Percentiles rank a stretch among this genome's conserved stretches.
These are phyloP conservation scores for Emergomyces pasteurianus DNA, from an alignment of 2,329 filamentous ascomycete species.

Conservation along the genomic window DNA sequence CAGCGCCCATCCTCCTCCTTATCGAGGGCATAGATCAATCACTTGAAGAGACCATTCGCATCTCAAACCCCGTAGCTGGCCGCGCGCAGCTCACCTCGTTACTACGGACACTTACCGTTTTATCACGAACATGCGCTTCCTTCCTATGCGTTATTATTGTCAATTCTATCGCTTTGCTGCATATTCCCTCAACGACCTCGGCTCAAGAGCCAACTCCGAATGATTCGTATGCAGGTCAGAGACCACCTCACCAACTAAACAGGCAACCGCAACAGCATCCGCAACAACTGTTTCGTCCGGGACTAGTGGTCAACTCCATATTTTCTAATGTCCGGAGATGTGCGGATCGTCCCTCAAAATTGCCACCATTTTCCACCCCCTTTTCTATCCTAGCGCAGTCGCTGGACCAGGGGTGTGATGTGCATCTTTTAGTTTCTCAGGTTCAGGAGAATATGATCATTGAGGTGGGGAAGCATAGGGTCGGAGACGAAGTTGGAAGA, in stretches of 20 bases:
- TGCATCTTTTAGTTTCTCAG: slow-evolving; percentile 26
- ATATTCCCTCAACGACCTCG: not conserved
- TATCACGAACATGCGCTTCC: slow-evolving; percentile 20
- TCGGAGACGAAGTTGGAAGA: slow-evolving; percentile 23
- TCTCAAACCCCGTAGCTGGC: slow-evolving; percentile 25
- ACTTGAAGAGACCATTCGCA: slow-evolving; percentile 25
- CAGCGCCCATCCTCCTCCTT: slow-evolving; percentile 17
- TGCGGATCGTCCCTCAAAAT: slow-evolving; percentile 7
- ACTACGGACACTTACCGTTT: slow-evolving; percentile 22
- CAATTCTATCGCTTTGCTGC: slow-evolving; percentile 23
- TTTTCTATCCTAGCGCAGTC: slow-evolving; percentile 24
- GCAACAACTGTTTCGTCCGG: not conserved
- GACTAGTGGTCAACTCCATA: not conserved
- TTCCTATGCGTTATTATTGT: slow-evolving; percentile 25
- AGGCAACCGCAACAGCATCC: not conserved
- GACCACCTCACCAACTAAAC: not conserved
- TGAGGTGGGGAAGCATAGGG: slow-evolving; percentile 31
- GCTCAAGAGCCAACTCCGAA: not conserved
- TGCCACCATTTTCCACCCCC: slow-evolving; percentile 10
- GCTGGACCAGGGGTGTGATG: slow-evolving; percentile 29
- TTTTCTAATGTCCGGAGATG: not conserved
- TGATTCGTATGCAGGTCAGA: not conserved
- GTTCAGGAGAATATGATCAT: slow-evolving; percentile 17
- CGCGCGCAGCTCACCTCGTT: slow-evolving; percentile 22
- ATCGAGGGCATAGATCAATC: slow-evolving; percentile 28